Conservation (phyloP, 305 asterid genomes). For the Plantago coronopus region DNA sequence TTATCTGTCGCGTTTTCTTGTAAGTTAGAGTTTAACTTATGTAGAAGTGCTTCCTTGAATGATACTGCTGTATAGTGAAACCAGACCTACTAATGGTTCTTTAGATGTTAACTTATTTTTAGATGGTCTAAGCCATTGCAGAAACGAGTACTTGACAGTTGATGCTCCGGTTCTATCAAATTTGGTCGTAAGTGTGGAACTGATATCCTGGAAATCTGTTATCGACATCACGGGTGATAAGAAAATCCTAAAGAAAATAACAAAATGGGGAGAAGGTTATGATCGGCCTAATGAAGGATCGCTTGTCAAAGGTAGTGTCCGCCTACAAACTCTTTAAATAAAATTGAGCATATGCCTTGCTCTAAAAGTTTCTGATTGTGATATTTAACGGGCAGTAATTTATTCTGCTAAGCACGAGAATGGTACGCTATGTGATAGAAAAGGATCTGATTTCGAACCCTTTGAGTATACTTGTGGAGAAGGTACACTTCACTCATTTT, state of each 20-base stretch:
- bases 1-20: constrained; percentile 42
- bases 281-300: constrained; percentile 56
- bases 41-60: not conserved
- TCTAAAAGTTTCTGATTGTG: not conserved
- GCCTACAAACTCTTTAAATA: not conserved
- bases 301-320: constrained; percentile 36
- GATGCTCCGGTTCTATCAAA: constrained; percentile 27
- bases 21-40: constrained; percentile 23
- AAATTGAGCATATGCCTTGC: not conserved
- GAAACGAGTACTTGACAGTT: constrained; percentile 13
- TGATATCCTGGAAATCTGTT: constrained; percentile 49
- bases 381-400: constrained; percentile 31
- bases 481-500: constrained; percentile 27
- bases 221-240: constrained; percentile 46
- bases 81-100: not conserved
- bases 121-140: constrained; percentile 35
- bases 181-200: constrained; percentile 43
- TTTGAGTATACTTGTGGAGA: constrained; percentile 46
- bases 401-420: constrained; percentile 39
- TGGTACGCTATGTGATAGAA: constrained; percentile 38
- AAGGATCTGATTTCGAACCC: constrained; percentile 46
- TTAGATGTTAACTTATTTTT: constrained; percentile 4
- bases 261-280: constrained; percentile 39
- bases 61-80: not conserved
- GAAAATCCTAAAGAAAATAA: constrained; percentile 41